These are phyloP conservation scores for Sporothrix inflata DNA, from an alignment of 2,329 filamentous ascomycete species.

Conservation along the genomic window DNA sequence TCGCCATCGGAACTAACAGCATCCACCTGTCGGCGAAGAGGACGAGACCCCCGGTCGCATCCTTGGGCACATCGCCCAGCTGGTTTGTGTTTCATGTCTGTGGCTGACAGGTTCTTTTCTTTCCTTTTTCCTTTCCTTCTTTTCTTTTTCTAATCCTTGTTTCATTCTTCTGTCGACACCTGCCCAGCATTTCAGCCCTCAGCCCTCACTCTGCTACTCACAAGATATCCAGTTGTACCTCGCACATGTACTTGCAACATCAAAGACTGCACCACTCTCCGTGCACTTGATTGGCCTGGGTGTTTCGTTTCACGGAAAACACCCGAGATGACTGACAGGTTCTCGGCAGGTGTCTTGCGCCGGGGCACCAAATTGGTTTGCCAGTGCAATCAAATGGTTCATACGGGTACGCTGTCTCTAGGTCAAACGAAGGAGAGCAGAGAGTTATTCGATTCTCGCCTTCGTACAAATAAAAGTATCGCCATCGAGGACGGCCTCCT, in stretches of 20 bases:
- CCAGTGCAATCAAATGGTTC: conserved; percentile 12
- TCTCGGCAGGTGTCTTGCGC: conserved; percentile 3
- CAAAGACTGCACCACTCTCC: not conserved
- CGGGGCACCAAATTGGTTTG: not conserved
- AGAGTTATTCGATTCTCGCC: not conserved
- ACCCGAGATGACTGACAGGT: conserved; percentile 21
- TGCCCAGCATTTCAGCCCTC: not conserved
- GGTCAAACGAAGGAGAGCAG: not conserved
- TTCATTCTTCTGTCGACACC: not conserved
- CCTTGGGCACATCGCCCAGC: not conserved
- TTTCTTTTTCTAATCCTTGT: not conserved
- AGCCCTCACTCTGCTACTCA: not conserved
- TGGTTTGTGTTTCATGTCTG: conserved; percentile 20
- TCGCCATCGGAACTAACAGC: conserved; percentile 3
- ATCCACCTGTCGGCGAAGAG: not conserved
- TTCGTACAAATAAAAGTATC: not conserved
- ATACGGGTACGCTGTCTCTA: not conserved
- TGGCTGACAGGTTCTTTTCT: conserved; percentile 1
- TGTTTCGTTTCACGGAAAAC: conserved; percentile 21
- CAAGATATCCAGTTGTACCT: not conserved
- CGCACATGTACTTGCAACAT: not conserved
- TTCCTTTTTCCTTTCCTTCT: not conserved
- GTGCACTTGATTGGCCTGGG: not conserved
- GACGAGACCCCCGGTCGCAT: not conserved
- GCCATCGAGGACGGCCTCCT: not conserved